These are phyloP conservation scores for Spergularia marina DNA, from an alignment of 148 eudicot genomes.

Conservation along the genomic window DNA sequence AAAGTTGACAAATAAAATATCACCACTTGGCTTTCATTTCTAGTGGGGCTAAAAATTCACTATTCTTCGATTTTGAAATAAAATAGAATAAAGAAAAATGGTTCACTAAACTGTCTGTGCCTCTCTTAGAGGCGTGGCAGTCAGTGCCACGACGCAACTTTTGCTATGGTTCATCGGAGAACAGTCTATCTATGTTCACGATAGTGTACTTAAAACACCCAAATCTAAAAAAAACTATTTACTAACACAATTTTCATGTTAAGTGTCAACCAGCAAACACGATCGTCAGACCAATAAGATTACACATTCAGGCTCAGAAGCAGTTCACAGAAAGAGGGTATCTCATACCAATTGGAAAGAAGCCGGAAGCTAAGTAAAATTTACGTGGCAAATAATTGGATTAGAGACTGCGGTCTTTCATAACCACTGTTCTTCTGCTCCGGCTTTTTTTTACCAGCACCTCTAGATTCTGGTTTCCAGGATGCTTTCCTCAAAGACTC, in stretches of 20 bases:
- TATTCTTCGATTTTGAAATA: too few relatives aligned
- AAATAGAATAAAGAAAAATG: too few relatives aligned
- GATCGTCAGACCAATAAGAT: background rate
- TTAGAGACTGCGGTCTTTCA: conserved; percentile 72
- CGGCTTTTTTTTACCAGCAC: conserved; percentile 38
- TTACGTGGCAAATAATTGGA: conserved; percentile 51
- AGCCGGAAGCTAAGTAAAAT: conserved; percentile 25
- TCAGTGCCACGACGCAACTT: too few relatives aligned
- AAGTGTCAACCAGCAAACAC: background rate
- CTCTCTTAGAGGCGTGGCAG: too few relatives aligned
- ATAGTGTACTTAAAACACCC: too few relatives aligned
- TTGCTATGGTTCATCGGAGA: too few relatives aligned
- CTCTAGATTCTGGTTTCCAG: conserved; percentile 91
- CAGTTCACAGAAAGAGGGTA: background rate
- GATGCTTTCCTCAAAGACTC: conserved; percentile 65
- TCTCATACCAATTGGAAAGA: background rate
- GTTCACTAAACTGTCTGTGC: too few relatives aligned
- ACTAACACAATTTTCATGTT: background rate
- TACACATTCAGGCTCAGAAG: background rate
- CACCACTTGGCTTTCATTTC: too few relatives aligned
- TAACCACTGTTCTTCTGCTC: conserved; percentile 53
- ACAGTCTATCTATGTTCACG: too few relatives aligned
- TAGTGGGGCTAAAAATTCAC: too few relatives aligned
- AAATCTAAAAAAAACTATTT: background rate
- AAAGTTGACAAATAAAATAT: too few relatives aligned